Conservation (phyloP, 2,329 filamentous ascomycete species). For the Alternaria triticina region DNA sequence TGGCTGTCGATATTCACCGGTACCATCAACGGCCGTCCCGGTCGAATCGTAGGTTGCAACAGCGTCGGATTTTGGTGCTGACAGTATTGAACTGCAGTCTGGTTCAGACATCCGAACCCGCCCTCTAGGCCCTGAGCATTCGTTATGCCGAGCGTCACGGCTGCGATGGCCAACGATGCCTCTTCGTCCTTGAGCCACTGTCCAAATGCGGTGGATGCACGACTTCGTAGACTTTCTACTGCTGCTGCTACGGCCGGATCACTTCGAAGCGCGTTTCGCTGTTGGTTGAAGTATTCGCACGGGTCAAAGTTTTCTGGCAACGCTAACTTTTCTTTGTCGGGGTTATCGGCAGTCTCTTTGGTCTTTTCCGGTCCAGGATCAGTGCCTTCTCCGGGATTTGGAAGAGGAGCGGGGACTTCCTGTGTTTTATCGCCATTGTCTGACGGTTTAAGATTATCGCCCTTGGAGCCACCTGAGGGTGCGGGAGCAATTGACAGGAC, state of each 20-base stretch:
- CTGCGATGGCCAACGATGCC: constrained; percentile 2
- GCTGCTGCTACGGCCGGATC: neutral
- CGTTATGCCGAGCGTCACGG: constrained; percentile 20
- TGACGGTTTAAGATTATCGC: neutral
- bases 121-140: neutral
- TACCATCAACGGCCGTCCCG: constrained; percentile 17
- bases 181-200: constrained; percentile 2
- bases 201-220: neutral
- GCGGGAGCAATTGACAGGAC: neutral
- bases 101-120: constrained; percentile 9
- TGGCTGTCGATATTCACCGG: neutral
- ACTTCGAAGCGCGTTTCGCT: neutral
- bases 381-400: neutral
- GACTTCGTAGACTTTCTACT: neutral
- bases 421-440: neutral
- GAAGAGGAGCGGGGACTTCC: neutral
- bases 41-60: neutral
- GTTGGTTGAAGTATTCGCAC: neutral
- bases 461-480: neutral
- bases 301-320: neutral
- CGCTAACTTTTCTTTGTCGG: neutral
- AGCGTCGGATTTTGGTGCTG: neutral
- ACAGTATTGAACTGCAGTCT: neutral
- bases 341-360: neutral
- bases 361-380: neutral